These are phyloP conservation scores for Beauveria rudraprayagi DNA, from an alignment of 2,329 filamentous ascomycete genomes.

Conservation along the genomic window DNA sequence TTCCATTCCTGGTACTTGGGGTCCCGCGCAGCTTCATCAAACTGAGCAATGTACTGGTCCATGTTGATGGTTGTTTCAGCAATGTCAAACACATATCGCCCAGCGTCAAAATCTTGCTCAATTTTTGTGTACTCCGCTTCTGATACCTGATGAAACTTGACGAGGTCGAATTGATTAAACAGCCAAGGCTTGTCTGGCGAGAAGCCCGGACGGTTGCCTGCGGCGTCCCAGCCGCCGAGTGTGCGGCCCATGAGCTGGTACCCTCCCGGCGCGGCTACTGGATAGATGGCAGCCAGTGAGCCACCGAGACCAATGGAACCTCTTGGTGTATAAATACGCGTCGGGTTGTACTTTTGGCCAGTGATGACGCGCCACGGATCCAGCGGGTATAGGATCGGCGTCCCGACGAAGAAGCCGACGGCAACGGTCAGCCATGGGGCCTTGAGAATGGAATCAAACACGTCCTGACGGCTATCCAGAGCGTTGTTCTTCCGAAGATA, in stretches of 20 bases:
- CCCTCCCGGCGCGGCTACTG: conserved; percentile 23
- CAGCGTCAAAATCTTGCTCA: conserved; percentile 19
- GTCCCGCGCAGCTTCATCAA: conserved; percentile 15
- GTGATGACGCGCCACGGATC: conserved; percentile 13
- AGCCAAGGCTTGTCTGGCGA: conserved; percentile 23
- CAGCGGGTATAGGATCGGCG: conserved; percentile 19
- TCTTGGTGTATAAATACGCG: conserved; percentile 22
- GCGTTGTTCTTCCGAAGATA: conserved; percentile 36
- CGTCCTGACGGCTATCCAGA: conserved; percentile 21
- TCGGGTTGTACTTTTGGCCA: conserved; percentile 22
- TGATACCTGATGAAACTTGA: conserved; percentile 23
- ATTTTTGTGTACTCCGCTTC: conserved; percentile 22
- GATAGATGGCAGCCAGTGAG: conserved; percentile 23
- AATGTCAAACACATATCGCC: conserved; percentile 22
- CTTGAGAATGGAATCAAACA: conserved; percentile 25
- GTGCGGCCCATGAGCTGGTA: conserved; percentile 25
- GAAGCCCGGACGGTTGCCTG: conserved; percentile 21
- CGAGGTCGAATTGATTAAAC: conserved; percentile 25
- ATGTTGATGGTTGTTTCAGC: conserved; percentile 22
- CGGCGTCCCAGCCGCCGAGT: conserved; percentile 26
- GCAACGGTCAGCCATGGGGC: conserved; percentile 23
- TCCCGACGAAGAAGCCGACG: conserved; percentile 26
- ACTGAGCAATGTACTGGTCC: conserved; percentile 19
- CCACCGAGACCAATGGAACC: conserved; percentile 27
- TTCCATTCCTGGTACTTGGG: conserved; percentile 16